Evolutionary conservation across 2,329 filamentous ascomycete species (phyloP), one percentile per base, ranked within the genome.

Genomic region (Pestalotiopsis sp.): DNA sequence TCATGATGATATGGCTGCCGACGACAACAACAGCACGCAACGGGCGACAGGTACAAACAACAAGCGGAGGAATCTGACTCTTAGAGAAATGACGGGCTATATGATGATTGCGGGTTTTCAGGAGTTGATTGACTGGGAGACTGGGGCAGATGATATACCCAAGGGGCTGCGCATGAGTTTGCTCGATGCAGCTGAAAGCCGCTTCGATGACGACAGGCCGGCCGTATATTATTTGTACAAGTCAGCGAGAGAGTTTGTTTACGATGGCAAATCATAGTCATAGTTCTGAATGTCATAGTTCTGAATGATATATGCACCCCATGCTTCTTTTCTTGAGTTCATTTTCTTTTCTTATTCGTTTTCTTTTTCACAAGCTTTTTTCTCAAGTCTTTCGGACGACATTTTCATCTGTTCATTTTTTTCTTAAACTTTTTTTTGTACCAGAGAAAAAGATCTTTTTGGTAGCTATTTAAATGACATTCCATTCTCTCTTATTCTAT

Each of bases 51-150:
- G 17, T 39, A 36, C 25, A n/a, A 14, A 13, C 12, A 59, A 27
- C 38, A 25, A 17, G 62, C 20, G 20, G 38, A 49, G 41, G 20
- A 45, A 56, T 17, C 4, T 57, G 17, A 20, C 17, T n/a, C 41
- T 72, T 64, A 9, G 23, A 3, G 20, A 59, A 13, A 68, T 76
- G 66, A 39, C 68, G 1, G 1, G 38, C 13, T 23, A 66, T 4
- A 72, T 77, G 52, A 38, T 69, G 9, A 17, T 27, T 1, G 65
- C 73, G 2, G 74, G 73, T 1, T 49, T 71, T 20, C 20, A 38
- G 5, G 77, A 78, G 68, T 61, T 77, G n/a, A 64, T 25, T 3
- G 63, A 67, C 2, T 78, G 72, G 72, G 77, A 78, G 70, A 59
- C 66, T 4, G 75, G 76, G 17, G 31, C 45, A 3, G 25, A 66